A percentile compares a stretch with the other conserved stretches of the same genome.
Evolutionary conservation across 116 monocot species (phyloP).

Genomic region (Posidonia oceanica): DNA sequence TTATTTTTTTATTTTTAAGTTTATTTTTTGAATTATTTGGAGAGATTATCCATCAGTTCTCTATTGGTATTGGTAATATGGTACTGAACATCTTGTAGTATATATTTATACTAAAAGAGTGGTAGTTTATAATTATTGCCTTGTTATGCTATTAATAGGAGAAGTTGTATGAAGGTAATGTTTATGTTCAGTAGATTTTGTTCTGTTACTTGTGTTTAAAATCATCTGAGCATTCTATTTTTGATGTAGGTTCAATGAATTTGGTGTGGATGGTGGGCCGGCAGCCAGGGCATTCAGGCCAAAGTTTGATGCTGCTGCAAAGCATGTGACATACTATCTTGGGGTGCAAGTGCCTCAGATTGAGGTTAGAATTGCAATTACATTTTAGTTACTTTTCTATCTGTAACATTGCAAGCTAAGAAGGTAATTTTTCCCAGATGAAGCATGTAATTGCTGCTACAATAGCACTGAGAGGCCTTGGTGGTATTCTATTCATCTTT

Average conservation of each 20-base stretch:
- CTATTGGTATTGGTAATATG: too few relatives aligned
- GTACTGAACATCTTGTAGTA: too few relatives aligned
- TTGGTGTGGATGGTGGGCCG: slow-evolving; percentile 41
- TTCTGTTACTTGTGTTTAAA: too few relatives aligned
- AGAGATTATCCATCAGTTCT: too few relatives aligned
- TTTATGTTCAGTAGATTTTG: too few relatives aligned
- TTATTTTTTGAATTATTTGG: too few relatives aligned
- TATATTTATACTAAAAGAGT: too few relatives aligned
- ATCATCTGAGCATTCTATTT: not conserved
- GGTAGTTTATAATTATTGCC: too few relatives aligned
- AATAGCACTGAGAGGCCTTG: slow-evolving; percentile 38
- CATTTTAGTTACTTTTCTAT: not conserved
- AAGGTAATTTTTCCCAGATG: slow-evolving; percentile 11
- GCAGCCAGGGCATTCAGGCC: slow-evolving; percentile 29
- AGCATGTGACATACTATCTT: slow-evolving; percentile 20
- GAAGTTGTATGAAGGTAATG: too few relatives aligned
- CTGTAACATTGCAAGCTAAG: not conserved
- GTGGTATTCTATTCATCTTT: slow-evolving; percentile 43
- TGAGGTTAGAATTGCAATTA: slow-evolving; percentile 23
- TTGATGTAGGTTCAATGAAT: slow-evolving; percentile 34
- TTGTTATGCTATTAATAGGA: too few relatives aligned
- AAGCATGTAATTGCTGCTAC: slow-evolving; percentile 30
- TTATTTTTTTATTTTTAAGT: too few relatives aligned
- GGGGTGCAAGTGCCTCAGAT: slow-evolving; percentile 24
- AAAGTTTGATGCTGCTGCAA: slow-evolving; percentile 25